Conservation (phyloP, 179 eudicot species). For the Patellifolia procumbens region DNA sequence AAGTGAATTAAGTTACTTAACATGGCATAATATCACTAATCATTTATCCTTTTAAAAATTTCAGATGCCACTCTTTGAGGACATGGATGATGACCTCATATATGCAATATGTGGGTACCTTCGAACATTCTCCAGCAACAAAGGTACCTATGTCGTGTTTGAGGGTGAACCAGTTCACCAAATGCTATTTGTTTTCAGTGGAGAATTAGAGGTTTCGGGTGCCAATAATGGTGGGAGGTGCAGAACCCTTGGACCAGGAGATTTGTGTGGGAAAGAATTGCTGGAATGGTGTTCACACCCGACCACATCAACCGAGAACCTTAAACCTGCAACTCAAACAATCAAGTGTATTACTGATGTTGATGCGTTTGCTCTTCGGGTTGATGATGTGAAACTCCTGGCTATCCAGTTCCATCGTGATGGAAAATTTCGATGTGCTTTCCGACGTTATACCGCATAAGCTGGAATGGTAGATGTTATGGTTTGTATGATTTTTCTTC, state of each 20-base stretch:
- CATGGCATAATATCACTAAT: too few relatives aligned
- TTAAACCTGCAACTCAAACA: constrained; percentile 2
- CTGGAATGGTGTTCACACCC: constrained; percentile 7
- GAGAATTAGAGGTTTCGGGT: not conserved
- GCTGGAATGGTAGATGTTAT: not conserved
- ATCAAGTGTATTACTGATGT: constrained; percentile 8
- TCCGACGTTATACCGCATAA: not conserved
- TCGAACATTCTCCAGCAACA: not conserved
- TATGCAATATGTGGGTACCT: not conserved
- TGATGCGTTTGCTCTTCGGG: constrained; percentile 3
- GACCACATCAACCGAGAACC: constrained; percentile 4
- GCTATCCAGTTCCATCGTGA: constrained; percentile 9
- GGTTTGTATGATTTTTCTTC: too few relatives aligned
- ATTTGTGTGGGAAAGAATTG: not conserved
- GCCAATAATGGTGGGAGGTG: not conserved
- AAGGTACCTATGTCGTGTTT: not conserved
- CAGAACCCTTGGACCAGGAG: constrained; percentile 6
- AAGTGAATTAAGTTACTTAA: too few relatives aligned
- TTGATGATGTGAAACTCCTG: constrained; percentile 17
- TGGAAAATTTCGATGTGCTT: constrained; percentile 1
- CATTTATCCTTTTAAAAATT: not conserved
- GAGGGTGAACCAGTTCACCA: constrained; percentile 14
- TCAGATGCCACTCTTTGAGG: constrained; percentile 11
- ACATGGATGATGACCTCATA: not conserved
- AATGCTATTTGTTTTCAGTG: constrained; percentile 1